Base-by-base conservation (phyloP, 345 rosid species). In the Eucalyptus paniculata region DNA sequence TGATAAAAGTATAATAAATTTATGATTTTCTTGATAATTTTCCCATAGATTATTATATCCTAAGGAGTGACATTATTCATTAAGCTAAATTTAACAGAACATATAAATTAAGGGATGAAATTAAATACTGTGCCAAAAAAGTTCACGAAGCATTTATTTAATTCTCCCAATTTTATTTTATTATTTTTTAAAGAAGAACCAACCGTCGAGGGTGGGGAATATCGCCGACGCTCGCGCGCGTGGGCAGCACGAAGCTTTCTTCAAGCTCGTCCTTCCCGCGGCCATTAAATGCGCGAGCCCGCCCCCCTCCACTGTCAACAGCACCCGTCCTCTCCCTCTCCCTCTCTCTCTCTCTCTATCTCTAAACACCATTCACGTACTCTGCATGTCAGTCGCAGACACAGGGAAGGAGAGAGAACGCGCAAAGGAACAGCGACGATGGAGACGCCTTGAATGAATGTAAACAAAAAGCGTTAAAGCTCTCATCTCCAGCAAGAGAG, bases 221-320 rank as follows among this genome's bases (percentile, higher is more conserved):
- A n/a, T 5, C 65, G 53, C 16, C 19, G 58, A 32, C 24, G 69
- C 89, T 32, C 47, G 86, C 44, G 58, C 45, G 89, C 89, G 89
- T 47, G 86, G 69, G 30, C 30, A 40, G 37, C 69, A 6, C 69
- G 69, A 3, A 62, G 69, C 69, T 62, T 62, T 86, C 86, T 67
- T 50, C 62, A 56, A 44, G 30, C 88, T 89, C 86, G 91, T 93
- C 92, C 82, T 94, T 91, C 95, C 95, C 95, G 95, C 95, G 92
- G 93, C 92, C 91, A 93, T 94, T 94, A 90, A 94, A 81, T 89
- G 88, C 40, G 13, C 62, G 30, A 62, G 42, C 13, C 81, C 24
- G 13, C 12, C 42, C 21, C 6, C 2, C 69, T 5, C 15, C 23
- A 8, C 23, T 9, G 81, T 56, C 80, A 32, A 32, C 42, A 15